phyloP scores from a whole-genome alignment of 768 basidiomycete genomes.

The Tulasnella sp. region DNA sequence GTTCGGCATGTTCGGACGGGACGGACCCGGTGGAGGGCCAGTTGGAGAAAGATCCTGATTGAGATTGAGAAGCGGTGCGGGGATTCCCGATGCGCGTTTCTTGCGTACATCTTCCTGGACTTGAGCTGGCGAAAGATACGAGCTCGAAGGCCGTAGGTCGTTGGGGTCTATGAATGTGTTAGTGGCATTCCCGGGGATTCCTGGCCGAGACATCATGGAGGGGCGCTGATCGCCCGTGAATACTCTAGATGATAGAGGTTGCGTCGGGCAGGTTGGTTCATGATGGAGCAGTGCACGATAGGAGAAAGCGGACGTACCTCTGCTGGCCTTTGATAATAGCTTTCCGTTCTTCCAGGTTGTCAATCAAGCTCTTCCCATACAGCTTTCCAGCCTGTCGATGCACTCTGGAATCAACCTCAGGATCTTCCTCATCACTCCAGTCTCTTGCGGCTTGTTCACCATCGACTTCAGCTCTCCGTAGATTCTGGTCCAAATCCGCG shows the following conservation, averaged over 20 bases:
- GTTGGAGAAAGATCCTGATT: constrained; percentile 37
- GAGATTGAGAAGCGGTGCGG: constrained; percentile 51
- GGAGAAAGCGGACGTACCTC: constrained; percentile 49
- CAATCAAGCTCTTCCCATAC: constrained; percentile 81
- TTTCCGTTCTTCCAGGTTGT: constrained; percentile 77
- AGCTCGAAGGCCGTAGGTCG: constrained; percentile 41
- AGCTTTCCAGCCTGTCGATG: constrained; percentile 53
- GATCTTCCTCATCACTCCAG: constrained; percentile 34
- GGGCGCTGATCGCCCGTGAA: constrained; percentile 83
- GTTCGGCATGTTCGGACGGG: constrained; percentile 25
- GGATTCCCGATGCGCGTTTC: constrained; percentile 26
- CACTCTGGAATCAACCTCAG: constrained; percentile 34
- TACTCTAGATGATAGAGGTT: constrained; percentile 38
- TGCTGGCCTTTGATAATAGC: constrained; percentile 70
- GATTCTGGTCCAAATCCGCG: constrained; percentile 43
- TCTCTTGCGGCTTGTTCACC: constrained; percentile 54
- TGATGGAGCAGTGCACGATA: background rate
- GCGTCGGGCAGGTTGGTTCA: background rate
- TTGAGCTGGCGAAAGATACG: constrained; percentile 23
- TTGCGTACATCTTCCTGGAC: constrained; percentile 13
- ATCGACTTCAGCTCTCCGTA: constrained; percentile 61
- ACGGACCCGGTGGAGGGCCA: constrained; percentile 21
- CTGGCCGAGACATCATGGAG: constrained; percentile 79
- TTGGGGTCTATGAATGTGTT: constrained; percentile 68
- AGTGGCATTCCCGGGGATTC: constrained; percentile 32